These are phyloP conservation scores for Cyclotella distinguenda DNA, from an alignment of 108 stramenopile genomes.

Conservation along the genomic window DNA sequence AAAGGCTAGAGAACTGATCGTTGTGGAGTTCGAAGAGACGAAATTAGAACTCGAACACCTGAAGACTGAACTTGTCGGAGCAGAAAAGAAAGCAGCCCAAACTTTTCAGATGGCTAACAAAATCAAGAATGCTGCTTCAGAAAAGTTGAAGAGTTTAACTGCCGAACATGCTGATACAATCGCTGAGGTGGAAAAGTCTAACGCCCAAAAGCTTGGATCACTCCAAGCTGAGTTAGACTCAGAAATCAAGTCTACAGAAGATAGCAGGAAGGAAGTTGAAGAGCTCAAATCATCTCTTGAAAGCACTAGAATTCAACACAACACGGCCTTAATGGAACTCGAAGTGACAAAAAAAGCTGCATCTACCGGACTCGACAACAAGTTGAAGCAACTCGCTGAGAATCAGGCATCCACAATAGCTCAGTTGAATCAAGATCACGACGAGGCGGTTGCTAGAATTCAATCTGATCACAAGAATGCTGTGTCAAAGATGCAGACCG, in stretches of 20 bases:
- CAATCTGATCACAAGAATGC: slow-evolving; percentile 20
- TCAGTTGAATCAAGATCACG: slow-evolving; percentile 36
- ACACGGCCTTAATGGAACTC: slow-evolving; percentile 10
- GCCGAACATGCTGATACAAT: slow-evolving; percentile 35
- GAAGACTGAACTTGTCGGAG: slow-evolving; percentile 20
- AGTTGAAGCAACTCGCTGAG: slow-evolving; percentile 25
- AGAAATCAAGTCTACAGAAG: slow-evolving; percentile 9
- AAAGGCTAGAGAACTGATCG: slow-evolving; percentile 7
- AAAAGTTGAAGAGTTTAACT: slow-evolving; percentile 30
- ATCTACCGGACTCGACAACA: slow-evolving; percentile 22
- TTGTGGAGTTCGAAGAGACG: slow-evolving; percentile 38
- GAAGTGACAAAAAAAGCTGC: slow-evolving; percentile 18
- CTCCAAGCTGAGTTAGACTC: slow-evolving; percentile 26
- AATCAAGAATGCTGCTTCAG: slow-evolving; percentile 45
- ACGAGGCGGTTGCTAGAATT: slow-evolving; percentile 10
- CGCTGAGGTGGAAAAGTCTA: slow-evolving; percentile 12
- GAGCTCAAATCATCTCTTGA: slow-evolving; percentile 24
- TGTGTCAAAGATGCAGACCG: slow-evolving; percentile 31
- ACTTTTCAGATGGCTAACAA: slow-evolving; percentile 49
- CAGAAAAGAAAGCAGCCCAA: slow-evolving; percentile 41
- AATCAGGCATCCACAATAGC: slow-evolving; percentile 40
- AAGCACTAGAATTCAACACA: slow-evolving; percentile 10
- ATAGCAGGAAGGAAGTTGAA: slow-evolving; percentile 15
- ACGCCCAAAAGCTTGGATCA: slow-evolving; percentile 6
- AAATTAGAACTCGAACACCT: slow-evolving; percentile 41